These are phyloP conservation scores for Suillus discolor DNA, from an alignment of 768 basidiomycete species.

Conservation along the genomic window DNA sequence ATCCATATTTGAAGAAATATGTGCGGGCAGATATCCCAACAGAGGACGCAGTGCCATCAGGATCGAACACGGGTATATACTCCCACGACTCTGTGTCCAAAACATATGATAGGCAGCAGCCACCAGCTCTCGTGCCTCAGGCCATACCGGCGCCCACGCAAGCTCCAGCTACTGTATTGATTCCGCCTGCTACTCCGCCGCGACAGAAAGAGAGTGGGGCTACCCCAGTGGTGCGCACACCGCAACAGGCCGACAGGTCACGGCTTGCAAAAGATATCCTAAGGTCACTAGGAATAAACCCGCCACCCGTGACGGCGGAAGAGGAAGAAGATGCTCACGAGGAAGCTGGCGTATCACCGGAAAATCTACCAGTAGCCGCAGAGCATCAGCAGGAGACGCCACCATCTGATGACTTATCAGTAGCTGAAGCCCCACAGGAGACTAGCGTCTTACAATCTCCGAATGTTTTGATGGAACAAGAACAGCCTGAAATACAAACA, in stretches of 20 bases:
- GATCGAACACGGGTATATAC: background rate
- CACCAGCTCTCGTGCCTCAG: slow-evolving; percentile 12
- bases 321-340: background rate
- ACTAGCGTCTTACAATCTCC: slow-evolving; percentile 9
- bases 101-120: slow-evolving; percentile 6
- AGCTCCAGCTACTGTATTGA: background rate
- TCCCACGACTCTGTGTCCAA: background rate
- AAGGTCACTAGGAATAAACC: slow-evolving; percentile 44
- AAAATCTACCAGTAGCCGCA: background rate
- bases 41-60: background rate
- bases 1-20: background rate
- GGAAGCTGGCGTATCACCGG: background rate
- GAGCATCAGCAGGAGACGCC: background rate
- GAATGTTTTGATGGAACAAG: background rate
- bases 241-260: slow-evolving; percentile 48
- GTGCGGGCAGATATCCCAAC: too few species aligned
- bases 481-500: background rate
- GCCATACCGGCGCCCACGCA: background rate
- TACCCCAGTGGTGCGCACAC: slow-evolving; percentile 23
- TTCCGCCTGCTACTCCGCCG: slow-evolving; percentile 15
- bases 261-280: slow-evolving; percentile 60
- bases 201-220: slow-evolving; percentile 1
- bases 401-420: background rate
- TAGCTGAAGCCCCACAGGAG: background rate
- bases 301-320: slow-evolving; percentile 6